Evolutionary conservation across 78 protist species (phyloP).

Genomic region (Emiliania huxleyi): DNA sequence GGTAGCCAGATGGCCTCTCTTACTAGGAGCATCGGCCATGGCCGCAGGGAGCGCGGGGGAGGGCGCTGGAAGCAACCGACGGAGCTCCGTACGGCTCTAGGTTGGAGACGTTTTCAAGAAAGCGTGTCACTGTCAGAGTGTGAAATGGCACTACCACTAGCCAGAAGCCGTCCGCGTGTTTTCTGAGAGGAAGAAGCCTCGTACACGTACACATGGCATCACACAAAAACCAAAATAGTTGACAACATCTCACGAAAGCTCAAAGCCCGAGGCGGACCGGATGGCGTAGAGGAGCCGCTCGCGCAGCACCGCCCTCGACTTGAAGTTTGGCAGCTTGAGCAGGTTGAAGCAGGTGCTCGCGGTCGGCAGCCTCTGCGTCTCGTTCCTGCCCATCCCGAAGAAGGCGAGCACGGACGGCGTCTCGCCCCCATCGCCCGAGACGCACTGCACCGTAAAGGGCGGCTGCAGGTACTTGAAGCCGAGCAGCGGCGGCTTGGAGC

Average conservation of each 20-base stretch:
- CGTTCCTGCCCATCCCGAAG: not conserved
- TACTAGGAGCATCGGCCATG: too few species aligned
- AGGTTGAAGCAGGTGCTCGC: conserved; percentile 49
- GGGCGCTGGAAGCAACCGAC: too few species aligned
- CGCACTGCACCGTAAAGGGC: conserved; percentile 20
- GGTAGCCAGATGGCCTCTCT: too few species aligned
- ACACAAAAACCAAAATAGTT: too few species aligned
- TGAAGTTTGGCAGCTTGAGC: conserved; percentile 43
- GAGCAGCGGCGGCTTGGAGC: conserved; percentile 35
- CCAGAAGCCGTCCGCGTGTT: too few species aligned
- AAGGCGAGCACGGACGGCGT: not conserved
- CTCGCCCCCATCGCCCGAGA: not conserved
- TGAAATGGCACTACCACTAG: too few species aligned
- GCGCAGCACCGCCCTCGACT: not conserved
- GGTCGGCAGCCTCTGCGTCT: conserved; percentile 20
- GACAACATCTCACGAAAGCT: not conserved
- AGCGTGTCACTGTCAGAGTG: too few species aligned
- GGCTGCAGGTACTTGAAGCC: conserved; percentile 22
- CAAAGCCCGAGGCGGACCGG: not conserved
- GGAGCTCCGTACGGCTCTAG: too few species aligned
- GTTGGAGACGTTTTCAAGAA: too few species aligned
- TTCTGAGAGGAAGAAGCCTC: too few species aligned
- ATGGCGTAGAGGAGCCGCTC: conserved; percentile 39
- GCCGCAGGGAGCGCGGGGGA: too few species aligned
- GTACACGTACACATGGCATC: too few species aligned